Base-by-base conservation (phyloP, 345 rosid genomes). In the Sapria himalayana region DNA sequence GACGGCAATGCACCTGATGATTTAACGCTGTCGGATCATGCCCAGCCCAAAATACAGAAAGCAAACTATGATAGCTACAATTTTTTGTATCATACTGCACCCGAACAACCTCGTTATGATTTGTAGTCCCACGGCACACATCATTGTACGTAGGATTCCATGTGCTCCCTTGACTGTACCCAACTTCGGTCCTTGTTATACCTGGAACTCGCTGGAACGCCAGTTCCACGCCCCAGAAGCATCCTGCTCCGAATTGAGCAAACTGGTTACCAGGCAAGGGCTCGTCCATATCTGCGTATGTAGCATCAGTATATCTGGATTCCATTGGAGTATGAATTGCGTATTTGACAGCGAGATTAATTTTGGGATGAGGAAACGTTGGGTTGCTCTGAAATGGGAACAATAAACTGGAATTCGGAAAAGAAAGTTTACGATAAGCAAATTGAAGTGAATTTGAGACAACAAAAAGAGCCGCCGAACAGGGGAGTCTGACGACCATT, bases 161-260 rank as follows among this genome's bases (percentile, higher is more conserved):
- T 51, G 45, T 20, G 25, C 39, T 42, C 10, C 98, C 98, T 51
- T 76, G 98, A 0, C 41, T 29, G 38, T 82, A 89, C 5, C 98
- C 98, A 39, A 71, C 98, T 53, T 89, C 98, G 1, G 94, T 79
- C 55, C 57, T 72, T 50, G 75, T 54, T 32, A 89, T 81, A 12
- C 95, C 94, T 0, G 78, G 59, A 18, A 67, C 76, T 23, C 94
- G 78, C 76, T 89, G 98, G 53, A 72, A 72, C 32, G 71, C 78
- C 49, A 89, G 58, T 60, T 89, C 98, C 0, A 79, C 79, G 0
- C 98, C 94, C 98, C 97, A 86, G 59, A 86, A 86, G 44, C 97
- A 86, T 1, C 98, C 98, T 0, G 94, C 98, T 1, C 93, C 98
- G 45, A 89, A 76, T 49, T 89, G 93, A 4, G 72, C 69, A 50